Conservation (phyloP, 306 rosid species). For the Arachis hypogaea region DNA sequence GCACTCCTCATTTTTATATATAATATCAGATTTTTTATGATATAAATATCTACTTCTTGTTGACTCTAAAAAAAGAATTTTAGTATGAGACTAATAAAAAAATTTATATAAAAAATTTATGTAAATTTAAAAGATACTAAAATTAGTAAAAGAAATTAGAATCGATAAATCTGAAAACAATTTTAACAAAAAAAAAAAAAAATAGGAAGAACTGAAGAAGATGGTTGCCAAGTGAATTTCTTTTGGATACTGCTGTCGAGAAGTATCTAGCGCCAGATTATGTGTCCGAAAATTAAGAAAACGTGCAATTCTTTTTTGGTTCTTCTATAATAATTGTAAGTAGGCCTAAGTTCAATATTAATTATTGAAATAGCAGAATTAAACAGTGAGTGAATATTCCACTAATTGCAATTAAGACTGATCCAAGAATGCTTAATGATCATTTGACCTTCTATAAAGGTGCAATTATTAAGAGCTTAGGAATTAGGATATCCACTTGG, state of each 20-base stretch:
- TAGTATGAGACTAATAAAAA: too few relatives aligned
- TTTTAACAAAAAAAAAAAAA: too few relatives aligned
- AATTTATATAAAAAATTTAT: too few relatives aligned
- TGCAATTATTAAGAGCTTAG: neutral
- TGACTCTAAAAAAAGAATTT: too few relatives aligned
- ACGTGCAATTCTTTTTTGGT: neutral
- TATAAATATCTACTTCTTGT: too few relatives aligned
- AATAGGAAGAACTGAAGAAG: too few relatives aligned
- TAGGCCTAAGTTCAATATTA: neutral
- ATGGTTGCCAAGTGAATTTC: neutral
- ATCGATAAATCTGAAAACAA: too few relatives aligned
- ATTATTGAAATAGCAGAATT: conserved; percentile 8
- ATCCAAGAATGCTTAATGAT: neutral
- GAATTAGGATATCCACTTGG: conserved; percentile 1
- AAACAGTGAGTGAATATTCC: neutral
- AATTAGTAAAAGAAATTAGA: too few relatives aligned
- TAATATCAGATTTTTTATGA: too few relatives aligned
- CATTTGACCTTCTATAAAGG: conserved; percentile 3
- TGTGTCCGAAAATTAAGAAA: conserved; percentile 2
- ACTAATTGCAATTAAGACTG: neutral
- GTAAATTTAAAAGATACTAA: too few relatives aligned
- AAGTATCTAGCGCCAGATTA: conserved; percentile 9
- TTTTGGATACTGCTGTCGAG: neutral
- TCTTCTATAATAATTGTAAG: neutral
- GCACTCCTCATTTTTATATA: too few relatives aligned